Evolutionary conservation across 495 filamentous ascomycete genomes (phyloP), one percentile per base, ranked within the genome.

Genomic region (Hyaloscypha hepaticicola): DNA sequence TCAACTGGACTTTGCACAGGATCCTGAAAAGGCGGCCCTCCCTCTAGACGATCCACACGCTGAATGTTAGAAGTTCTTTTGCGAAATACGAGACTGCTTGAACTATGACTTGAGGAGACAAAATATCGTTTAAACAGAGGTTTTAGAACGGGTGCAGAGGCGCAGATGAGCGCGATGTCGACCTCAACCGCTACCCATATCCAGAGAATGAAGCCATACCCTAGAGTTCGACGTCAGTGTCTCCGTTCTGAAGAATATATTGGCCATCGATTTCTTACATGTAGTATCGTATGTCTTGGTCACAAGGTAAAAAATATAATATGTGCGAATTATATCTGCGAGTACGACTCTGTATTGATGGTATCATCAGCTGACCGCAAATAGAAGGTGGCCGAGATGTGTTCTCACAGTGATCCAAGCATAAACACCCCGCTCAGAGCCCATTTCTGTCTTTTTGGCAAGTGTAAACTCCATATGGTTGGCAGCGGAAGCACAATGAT

Each of bases 91-190:
- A 11, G 38, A 16, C 38, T 45, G 38, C 38, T 16, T 8, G 38
- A 1, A 19, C 12, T 45, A 19, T 45, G 4, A 16, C 1, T 45
- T 45, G 38, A 19, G 21, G 61, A 52, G 34, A 68, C 48, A 24
- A 62, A 61, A 33, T 25, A 53, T 28, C 69, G 60, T 19, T 55
- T 38, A 19, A 76, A 63, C 11, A 69, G 53, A 1, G 74, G 74
- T 67, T 69, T 74, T 68, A 76, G 74, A 16, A 72, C 71, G 25
- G 74, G 74, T 26, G 74, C 66, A 26, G 74, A 76, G 0, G 73
- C 74, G 61, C 73, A 72, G 26, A 76, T 76, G 58, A 70, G 69
- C n/a, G 72, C 74, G 7, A 76, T 67, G 67, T 76, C 73, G 34
- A 76, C 74, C 49, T 76, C 74, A 62, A 76, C 63, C 9, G 68